Evolutionary conservation across 2,329 filamentous ascomycete species (phyloP), one percentile per base, ranked within the genome.

Genomic region (Penicillium sclerotiorum): DNA sequence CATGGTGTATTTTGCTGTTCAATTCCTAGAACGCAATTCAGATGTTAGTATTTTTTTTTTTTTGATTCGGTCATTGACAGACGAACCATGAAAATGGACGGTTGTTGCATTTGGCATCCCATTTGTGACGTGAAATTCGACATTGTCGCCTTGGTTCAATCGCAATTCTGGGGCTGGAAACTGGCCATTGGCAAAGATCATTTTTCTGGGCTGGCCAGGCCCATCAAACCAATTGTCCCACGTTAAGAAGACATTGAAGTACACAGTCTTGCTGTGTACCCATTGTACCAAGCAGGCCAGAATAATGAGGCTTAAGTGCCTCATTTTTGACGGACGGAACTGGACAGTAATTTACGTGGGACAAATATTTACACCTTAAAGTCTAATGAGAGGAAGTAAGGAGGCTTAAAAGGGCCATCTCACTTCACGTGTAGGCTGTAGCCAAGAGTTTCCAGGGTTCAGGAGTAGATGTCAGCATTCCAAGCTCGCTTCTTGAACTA

Each of bases 1-100:
- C 80, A 84, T 0, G 80, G 78, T 0, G 80, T 83, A 15, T 20
- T 33, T 15, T 21, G 13, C 7, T 51, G 49, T 21, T 38, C 36
- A 9, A 18, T 17, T n/a, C 17, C 11, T 20, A 37, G 3, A 8
- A 8, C 8, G 28, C 30, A 7, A 25, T 9, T 21, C 8, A 11
- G 15, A 2, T 7, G 9, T 21, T n/a, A 32, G 28, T 13, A 32
- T 13, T 32, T 5, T 4, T 12, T 32, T n/a, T 13, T 13, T 6
- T 13, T 28, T n/a, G 9, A 12, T 5, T 12, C 12, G 7, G 22
- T 28, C 7, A 11, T 15, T n/a, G n/a, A 8, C 12, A 13, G 18
- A 13, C 43, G 48, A 23, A 57, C 52, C 55, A 35, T 58, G 55
- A 30, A 49, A 58, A 25, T 58, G 55, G 22, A 58, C 22, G 8